Conservation (phyloP, 1,284 basidiomycete species). For the Microbotryum intermedium region DNA sequence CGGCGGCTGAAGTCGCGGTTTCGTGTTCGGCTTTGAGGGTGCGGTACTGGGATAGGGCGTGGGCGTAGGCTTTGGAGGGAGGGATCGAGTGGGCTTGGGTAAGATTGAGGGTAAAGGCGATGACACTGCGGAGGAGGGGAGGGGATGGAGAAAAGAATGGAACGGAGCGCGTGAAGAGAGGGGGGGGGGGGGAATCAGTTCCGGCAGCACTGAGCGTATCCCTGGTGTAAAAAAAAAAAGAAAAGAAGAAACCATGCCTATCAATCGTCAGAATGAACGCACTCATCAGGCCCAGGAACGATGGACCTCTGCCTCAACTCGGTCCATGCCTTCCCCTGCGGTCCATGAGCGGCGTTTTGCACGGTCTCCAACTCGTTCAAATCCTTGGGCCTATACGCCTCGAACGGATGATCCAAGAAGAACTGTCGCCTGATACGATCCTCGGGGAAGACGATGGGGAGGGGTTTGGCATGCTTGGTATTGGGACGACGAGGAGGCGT, state of each 20-base stretch:
- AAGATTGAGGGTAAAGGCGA: slow-evolving; percentile 71
- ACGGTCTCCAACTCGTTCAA: slow-evolving; percentile 57
- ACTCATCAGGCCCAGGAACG: slow-evolving; percentile 54
- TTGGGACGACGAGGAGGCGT: slow-evolving; percentile 17
- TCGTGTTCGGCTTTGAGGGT: slow-evolving; percentile 75
- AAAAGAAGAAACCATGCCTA: no score
- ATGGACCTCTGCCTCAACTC: slow-evolving; percentile 66
- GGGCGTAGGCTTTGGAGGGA: slow-evolving; percentile 69
- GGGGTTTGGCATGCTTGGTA: slow-evolving; percentile 47
- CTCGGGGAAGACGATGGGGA: slow-evolving; percentile 68
- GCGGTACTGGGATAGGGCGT: slow-evolving; percentile 75
- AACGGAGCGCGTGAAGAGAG: no score
- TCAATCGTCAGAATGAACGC: slow-evolving; percentile 43
- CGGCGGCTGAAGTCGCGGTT: slow-evolving; percentile 64
- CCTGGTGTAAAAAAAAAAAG: no score
- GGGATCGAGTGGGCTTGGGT: slow-evolving; percentile 57
- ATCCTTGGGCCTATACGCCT: slow-evolving; percentile 72
- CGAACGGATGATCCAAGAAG: slow-evolving; percentile 93
- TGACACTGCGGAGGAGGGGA: slow-evolving; percentile 48
- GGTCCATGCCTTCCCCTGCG: slow-evolving; percentile 58
- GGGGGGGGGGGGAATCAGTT: not conserved
- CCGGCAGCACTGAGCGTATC: no score
- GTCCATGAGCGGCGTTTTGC: slow-evolving; percentile 47
- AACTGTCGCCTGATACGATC: slow-evolving; percentile 83
- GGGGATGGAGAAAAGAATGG: no score